Percentiles rank a stretch among this genome's conserved stretches.
Evolutionary conservation across 371 early-diverging fungal genomes (phyloP).

Genomic region (Mucor circinelloides): DNA sequence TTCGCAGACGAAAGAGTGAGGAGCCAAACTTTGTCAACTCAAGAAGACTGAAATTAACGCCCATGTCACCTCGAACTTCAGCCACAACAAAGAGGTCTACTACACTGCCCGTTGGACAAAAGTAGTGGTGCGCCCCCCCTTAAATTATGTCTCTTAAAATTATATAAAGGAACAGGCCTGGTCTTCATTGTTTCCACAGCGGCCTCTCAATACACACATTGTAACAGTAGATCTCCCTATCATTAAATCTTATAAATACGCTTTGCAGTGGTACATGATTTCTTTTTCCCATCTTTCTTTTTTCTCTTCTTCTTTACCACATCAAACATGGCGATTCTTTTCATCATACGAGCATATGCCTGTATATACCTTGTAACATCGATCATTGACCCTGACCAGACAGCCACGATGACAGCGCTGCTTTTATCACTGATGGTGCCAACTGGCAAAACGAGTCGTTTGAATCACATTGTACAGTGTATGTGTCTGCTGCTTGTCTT

Average conservation of each 20-base stretch:
- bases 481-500: neutral
- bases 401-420: neutral
- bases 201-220: neutral
- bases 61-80: neutral
- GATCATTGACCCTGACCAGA: neutral
- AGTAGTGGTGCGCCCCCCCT: neutral
- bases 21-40: slow-evolving; percentile 25
- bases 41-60: neutral
- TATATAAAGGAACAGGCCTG: neutral
- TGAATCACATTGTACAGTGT: neutral
- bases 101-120: neutral
- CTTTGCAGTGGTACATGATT: neutral
- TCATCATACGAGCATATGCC: neutral
- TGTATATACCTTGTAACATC: neutral
- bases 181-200: neutral
- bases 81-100: neutral
- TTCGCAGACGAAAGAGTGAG: slow-evolving; percentile 41
- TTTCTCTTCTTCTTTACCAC: neutral
- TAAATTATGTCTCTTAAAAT: neutral
- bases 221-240: neutral
- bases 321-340: neutral
- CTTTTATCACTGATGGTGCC: neutral
- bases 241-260: neutral
- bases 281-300: neutral
- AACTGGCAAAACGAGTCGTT: neutral